Percentiles rank a stretch among this genome's conserved stretches.
These are phyloP conservation scores for Diaporthe vaccinii DNA, from an alignment of 2,329 filamentous ascomycete genomes.

Conservation along the genomic window DNA sequence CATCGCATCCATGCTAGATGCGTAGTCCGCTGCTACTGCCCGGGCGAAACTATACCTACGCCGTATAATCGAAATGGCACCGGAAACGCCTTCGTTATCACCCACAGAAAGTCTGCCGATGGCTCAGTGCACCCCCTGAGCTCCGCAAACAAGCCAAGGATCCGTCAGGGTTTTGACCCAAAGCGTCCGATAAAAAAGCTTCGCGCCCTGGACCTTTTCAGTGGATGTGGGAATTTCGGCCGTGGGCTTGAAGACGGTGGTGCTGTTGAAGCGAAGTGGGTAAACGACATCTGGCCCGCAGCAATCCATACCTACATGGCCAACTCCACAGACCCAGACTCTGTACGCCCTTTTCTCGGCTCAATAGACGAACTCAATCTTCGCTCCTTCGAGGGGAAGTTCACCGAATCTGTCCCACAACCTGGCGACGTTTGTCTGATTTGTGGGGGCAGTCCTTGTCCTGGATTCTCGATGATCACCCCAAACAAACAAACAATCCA, in stretches of 20 bases:
- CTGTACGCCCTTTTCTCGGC: conserved; percentile 72
- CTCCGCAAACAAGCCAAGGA: neutral
- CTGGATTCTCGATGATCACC: conserved; percentile 79
- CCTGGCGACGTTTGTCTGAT: conserved; percentile 78
- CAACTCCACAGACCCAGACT: conserved; percentile 62
- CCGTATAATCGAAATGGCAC: conserved; percentile 77
- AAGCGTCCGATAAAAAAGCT: conserved; percentile 54
- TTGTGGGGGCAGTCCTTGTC: conserved; percentile 81
- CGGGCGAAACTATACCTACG: conserved; percentile 61
- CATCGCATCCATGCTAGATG: conserved; percentile 68
- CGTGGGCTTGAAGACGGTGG: conserved; percentile 81
- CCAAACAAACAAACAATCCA: conserved; percentile 63
- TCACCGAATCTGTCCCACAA: conserved; percentile 62
- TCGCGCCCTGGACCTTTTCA: conserved; percentile 79
- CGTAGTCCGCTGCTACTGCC: conserved; percentile 67
- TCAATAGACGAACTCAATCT: conserved; percentile 79
- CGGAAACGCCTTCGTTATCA: conserved; percentile 77
- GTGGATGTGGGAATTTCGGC: conserved; percentile 83
- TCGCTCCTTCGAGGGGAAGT: conserved; percentile 65
- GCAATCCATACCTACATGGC: conserved; percentile 82
- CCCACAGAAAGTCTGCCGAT: conserved; percentile 52
- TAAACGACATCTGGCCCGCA: conserved; percentile 73
- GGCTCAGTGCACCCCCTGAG: conserved; percentile 37
- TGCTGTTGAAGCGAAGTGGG: conserved; percentile 73
- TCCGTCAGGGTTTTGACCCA: conserved; percentile 69